Evolutionary conservation across 2,329 filamentous ascomycete species (phyloP), one percentile per base, ranked within the genome.

Genomic region (Hypoxylon sp.): DNA sequence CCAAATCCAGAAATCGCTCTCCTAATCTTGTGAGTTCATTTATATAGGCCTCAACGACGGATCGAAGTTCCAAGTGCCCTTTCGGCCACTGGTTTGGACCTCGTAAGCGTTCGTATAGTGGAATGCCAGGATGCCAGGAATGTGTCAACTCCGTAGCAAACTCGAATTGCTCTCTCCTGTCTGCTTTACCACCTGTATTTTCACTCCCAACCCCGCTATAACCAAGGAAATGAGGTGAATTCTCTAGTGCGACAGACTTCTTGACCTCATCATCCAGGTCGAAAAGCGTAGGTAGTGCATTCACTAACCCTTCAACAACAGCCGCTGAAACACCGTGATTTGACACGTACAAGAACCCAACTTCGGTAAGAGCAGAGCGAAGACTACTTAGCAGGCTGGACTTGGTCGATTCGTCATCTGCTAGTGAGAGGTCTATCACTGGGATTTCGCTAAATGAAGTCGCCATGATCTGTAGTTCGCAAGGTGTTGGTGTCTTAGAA

Each of bases 181-280:
- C 87, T 12, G 75, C 70, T 54, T 77, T 75, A 0, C 85, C 85
- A 0, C 84, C 82, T 1, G 88, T 90, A 0, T 77, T 85, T 73
- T 89, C 87, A 23, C 83, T 78, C 0, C 86, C 87, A 16, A 81
- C 81, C 0, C 79, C 82, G 65, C 84, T 87, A 72, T 88, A 89
- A 0, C 87, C 87, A 2, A 90, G 77, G 60, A 90, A 88, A 71
- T 88, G 87, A 8, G 87, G 85, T 1, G 85, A 88, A 25, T 87
- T 84, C 25, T 80, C 75, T 16, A 86, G 77, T 0, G 81, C 81
- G 8, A 85, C 73, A 1, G 70, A 69, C 0, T 73, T 71, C 61
- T 86, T 87, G 5, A 75, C 72, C 2, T 71, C 66, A 0, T 70
- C 52, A 0, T 79, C 68, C 1, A 85, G 74, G 1, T 74, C 70